A percentile compares a stretch with the other conserved stretches of the same genome.
Conservation (phyloP, 2,329 filamentous ascomycete species). For the Grosmannia huntii region DNA sequence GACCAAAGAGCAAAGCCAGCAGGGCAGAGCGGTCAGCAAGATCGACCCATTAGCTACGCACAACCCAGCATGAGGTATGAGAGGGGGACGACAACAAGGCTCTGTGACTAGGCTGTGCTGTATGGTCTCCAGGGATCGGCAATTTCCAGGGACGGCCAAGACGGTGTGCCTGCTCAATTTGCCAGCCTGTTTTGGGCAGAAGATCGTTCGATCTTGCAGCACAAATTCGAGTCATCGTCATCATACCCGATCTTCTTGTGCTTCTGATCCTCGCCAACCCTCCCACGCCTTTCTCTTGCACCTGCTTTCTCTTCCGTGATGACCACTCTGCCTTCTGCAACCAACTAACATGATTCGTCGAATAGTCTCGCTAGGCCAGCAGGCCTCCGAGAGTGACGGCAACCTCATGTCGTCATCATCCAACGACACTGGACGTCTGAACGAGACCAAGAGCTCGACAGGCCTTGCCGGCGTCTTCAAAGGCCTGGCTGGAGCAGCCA, state of each 20-base stretch:
- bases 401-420: slow-evolving; percentile 48
- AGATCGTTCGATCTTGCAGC: slow-evolving; percentile 5
- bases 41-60: neutral
- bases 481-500: slow-evolving; percentile 42
- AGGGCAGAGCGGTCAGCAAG: neutral
- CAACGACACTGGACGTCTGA: slow-evolving; percentile 41
- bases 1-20: neutral
- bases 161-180: slow-evolving; percentile 1
- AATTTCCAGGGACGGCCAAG: neutral
- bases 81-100: neutral
- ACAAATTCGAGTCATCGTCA: neutral
- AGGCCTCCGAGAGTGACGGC: slow-evolving; percentile 29
- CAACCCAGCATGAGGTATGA: neutral
- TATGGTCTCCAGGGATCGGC: neutral
- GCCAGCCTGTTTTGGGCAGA: neutral
- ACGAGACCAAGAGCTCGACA: slow-evolving; percentile 41
- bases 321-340: neutral
- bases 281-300: neutral
- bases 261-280: neutral
- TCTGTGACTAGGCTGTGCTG: neutral
- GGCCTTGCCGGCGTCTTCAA: slow-evolving; percentile 53
- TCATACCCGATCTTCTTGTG: neutral
- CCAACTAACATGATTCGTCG: slow-evolving; percentile 28
- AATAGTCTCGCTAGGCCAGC: slow-evolving; percentile 30
- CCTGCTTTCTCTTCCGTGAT: neutral